Evolutionary conservation across 2,329 filamentous ascomycete genomes (phyloP).

Genomic region (Fusarium marasasianum): DNA sequence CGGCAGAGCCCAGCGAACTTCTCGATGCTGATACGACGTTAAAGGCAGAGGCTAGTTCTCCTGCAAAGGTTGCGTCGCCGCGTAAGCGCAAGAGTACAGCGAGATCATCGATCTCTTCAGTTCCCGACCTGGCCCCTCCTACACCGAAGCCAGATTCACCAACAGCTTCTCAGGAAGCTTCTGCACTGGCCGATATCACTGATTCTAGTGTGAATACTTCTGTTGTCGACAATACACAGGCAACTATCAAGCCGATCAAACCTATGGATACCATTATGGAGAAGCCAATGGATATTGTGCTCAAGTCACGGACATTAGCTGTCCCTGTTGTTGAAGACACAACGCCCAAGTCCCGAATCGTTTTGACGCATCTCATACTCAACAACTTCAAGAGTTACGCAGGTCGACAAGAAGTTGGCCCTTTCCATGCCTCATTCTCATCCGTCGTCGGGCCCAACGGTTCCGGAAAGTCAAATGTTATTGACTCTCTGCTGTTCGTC

Average conservation of each 20-base stretch:
- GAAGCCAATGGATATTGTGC: constrained; percentile 91
- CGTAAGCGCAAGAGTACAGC: constrained; percentile 74
- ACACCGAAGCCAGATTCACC: constrained; percentile 67
- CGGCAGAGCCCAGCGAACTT: constrained; percentile 49
- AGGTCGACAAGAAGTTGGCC: constrained; percentile 91
- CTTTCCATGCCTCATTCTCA: constrained; percentile 96
- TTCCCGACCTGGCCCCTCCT: constrained; percentile 52
- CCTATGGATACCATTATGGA: constrained; percentile 82
- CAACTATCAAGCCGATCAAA: constrained; percentile 74
- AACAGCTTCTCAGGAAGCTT: constrained; percentile 59
- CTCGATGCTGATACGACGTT: constrained; percentile 49
- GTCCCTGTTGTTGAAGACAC: constrained; percentile 76
- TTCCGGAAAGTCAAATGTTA: constrained; percentile 98
- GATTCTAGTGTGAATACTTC: constrained; percentile 66
- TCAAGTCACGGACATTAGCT: constrained; percentile 81
- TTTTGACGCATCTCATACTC: constrained; percentile 90
- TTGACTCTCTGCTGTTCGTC: constrained; percentile 97
- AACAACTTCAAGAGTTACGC: constrained; percentile 99
- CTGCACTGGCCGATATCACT: constrained; percentile 80
- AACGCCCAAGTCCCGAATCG: constrained; percentile 84
- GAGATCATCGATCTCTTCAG: constrained; percentile 51
- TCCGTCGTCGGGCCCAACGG: constrained; percentile 98
- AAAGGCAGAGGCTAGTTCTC: constrained; percentile 45
- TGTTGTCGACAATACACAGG: constrained; percentile 43
- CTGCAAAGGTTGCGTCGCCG: constrained; percentile 58